phyloP scores from a whole-genome alignment of 2,329 filamentous ascomycete genomes.

The Calonectria crousiana region DNA sequence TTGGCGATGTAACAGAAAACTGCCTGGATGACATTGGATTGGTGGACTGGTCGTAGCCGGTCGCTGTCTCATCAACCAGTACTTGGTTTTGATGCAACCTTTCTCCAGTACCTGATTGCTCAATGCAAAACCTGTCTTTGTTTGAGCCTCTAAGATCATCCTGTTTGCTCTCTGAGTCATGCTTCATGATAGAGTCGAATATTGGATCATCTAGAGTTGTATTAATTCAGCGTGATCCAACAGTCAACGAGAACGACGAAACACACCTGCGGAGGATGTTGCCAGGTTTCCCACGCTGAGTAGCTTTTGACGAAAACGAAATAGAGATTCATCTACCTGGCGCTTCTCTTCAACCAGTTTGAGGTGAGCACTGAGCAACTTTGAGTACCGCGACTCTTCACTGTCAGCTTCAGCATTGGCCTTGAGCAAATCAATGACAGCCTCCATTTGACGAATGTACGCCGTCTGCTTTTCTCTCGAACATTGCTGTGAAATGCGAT shows the following conservation, averaged over 20 bases:
- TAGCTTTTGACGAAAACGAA: constrained; percentile 8
- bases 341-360: constrained; percentile 7
- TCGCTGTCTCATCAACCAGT: background rate
- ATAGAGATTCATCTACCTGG: background rate
- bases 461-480: constrained; percentile 2
- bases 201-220: background rate
- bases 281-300: constrained; percentile 12
- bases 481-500: constrained; percentile 18
- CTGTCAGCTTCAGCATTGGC: background rate
- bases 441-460: constrained; percentile 5
- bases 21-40: background rate
- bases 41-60: background rate
- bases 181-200: background rate
- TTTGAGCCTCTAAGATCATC: background rate
- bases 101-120: background rate
- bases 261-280: constrained; percentile 3
- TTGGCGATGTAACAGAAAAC: background rate
- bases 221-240: background rate
- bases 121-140: background rate
- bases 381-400: background rate
- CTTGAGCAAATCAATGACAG: background rate
- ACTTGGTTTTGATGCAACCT: background rate
- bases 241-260: background rate
- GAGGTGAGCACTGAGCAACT: background rate
- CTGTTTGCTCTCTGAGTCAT: background rate